A percentile compares a stretch with the other conserved stretches of the same genome.
Conservation (phyloP, 2,329 filamentous ascomycete species). For the Nigrospora osmanthi region DNA sequence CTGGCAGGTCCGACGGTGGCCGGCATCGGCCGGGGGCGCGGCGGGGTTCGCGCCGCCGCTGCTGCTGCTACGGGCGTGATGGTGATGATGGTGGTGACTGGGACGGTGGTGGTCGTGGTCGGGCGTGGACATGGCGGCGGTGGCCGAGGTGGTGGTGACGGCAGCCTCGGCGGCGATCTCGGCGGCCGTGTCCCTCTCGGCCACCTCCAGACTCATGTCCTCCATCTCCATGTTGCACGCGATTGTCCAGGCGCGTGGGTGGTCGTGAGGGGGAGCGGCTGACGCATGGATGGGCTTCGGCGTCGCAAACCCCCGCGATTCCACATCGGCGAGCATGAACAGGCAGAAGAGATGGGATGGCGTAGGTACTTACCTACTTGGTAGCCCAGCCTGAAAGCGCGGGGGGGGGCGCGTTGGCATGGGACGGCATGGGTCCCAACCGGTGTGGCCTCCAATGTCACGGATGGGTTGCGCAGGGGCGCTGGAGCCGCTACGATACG, state of each 20-base stretch:
- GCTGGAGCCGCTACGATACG: too few relatives aligned
- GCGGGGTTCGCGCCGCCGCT: slow-evolving; percentile 17
- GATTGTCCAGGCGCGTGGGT: neutral
- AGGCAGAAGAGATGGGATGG: too few relatives aligned
- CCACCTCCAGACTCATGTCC: slow-evolving; percentile 25
- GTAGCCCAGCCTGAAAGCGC: too few relatives aligned
- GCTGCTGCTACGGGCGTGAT: slow-evolving; percentile 23
- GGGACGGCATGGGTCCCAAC: too few relatives aligned
- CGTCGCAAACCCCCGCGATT: too few relatives aligned
- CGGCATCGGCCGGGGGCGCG: slow-evolving; percentile 3
- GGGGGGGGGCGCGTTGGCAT: too few relatives aligned
- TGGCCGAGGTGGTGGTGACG: slow-evolving; percentile 14
- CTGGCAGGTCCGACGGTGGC: slow-evolving; percentile 4
- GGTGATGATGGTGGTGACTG: slow-evolving; percentile 39
- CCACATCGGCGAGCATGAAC: too few relatives aligned
- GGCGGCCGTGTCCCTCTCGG: slow-evolving; percentile 22
- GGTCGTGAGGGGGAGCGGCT: too few relatives aligned
- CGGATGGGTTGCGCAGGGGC: too few relatives aligned
- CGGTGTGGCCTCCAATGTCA: too few relatives aligned
- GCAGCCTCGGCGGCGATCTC: slow-evolving; percentile 24
- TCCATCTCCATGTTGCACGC: slow-evolving; percentile 21
- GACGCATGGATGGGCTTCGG: too few relatives aligned
- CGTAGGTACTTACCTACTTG: too few relatives aligned
- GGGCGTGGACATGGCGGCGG: slow-evolving; percentile 17
- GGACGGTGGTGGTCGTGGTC: slow-evolving; percentile 34